Conservation (phyloP, 495 filamentous ascomycete species). For the Acidomyces sp. region DNA sequence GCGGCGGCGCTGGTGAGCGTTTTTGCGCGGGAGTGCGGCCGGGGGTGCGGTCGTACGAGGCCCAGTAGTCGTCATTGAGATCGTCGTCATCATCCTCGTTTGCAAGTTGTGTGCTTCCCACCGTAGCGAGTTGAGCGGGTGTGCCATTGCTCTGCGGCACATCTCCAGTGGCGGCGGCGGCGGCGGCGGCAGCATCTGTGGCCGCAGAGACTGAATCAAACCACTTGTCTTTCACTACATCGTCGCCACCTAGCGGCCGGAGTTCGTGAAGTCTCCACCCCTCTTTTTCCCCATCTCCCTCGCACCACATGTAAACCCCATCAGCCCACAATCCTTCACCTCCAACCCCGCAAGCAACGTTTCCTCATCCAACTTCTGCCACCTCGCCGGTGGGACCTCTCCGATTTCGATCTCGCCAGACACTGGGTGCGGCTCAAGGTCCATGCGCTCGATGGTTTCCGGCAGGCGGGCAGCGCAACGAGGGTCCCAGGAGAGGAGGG, state of each 20-base stretch:
- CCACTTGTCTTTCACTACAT: slow-evolving; percentile 35
- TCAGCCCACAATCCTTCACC: slow-evolving; percentile 31
- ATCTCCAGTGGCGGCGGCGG: slow-evolving; percentile 13
- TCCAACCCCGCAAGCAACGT: slow-evolving; percentile 62
- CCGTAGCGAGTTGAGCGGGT: no score
- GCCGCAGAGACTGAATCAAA: slow-evolving; percentile 40
- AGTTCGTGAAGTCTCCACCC: slow-evolving; percentile 82
- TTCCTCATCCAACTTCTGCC: slow-evolving; percentile 69
- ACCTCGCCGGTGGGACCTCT: slow-evolving; percentile 49
- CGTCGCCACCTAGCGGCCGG: slow-evolving; percentile 41
- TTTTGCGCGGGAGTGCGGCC: slow-evolving; percentile 59
- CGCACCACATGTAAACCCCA: slow-evolving; percentile 53
- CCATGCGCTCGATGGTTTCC: slow-evolving; percentile 48
- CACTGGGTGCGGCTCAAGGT: slow-evolving; percentile 76
- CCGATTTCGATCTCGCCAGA: slow-evolving; percentile 79
- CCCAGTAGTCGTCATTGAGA: slow-evolving; percentile 91
- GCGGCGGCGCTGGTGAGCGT: slow-evolving; percentile 30
- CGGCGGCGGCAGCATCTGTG: slow-evolving; percentile 33
- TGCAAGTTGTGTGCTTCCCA: no score
- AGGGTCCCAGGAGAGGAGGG: slow-evolving; percentile 73
- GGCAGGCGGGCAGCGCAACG: slow-evolving; percentile 54
- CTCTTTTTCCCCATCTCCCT: slow-evolving; percentile 50
- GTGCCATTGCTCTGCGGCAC: slow-evolving; percentile 19
- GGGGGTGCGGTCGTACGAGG: slow-evolving; percentile 77
- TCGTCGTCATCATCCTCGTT: slow-evolving; percentile 38